Evolutionary conservation across 2,329 filamentous ascomycete genomes (phyloP).

Genomic region (Penicillium frequentans): DNA sequence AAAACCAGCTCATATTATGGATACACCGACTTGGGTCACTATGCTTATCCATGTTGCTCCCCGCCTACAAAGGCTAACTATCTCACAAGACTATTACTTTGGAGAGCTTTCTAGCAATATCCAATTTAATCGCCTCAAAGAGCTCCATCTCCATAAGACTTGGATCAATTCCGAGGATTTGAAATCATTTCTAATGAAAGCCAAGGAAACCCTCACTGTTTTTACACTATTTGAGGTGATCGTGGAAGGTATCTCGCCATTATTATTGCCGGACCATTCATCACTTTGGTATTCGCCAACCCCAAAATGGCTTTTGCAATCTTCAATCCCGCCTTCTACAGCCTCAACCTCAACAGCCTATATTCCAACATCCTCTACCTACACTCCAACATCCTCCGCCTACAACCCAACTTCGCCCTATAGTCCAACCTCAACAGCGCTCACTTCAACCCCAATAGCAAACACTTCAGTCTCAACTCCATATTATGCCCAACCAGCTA

Average conservation of each 20-base stretch:
- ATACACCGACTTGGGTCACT: slow-evolving; percentile 6
- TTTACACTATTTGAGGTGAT: slow-evolving; percentile 2
- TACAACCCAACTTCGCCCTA: background rate
- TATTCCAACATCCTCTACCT: background rate
- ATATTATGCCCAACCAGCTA: background rate
- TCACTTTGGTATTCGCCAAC: background rate
- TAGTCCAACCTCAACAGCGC: background rate
- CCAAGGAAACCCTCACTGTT: slow-evolving; percentile 5
- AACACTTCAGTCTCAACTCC: background rate
- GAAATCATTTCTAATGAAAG: slow-evolving; percentile 6
- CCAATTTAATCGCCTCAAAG: slow-evolving; percentile 6
- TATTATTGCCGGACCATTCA: background rate
- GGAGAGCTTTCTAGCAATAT: slow-evolving; percentile 1
- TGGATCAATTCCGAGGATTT: slow-evolving; percentile 7
- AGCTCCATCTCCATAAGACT: slow-evolving; percentile 6
- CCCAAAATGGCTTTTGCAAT: background rate
- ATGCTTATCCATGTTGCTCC: slow-evolving; percentile 5
- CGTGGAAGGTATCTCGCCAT: background rate
- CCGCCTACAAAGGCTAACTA: slow-evolving; percentile 4
- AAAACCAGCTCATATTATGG: background rate
- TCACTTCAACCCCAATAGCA: background rate
- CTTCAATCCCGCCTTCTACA: too few species aligned
- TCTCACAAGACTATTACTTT: slow-evolving; percentile 9
- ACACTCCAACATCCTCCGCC: background rate
- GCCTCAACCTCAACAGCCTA: too few species aligned